phyloP scores from a whole-genome alignment of 345 rosid genomes.

The Leavenworthia alabamica region DNA sequence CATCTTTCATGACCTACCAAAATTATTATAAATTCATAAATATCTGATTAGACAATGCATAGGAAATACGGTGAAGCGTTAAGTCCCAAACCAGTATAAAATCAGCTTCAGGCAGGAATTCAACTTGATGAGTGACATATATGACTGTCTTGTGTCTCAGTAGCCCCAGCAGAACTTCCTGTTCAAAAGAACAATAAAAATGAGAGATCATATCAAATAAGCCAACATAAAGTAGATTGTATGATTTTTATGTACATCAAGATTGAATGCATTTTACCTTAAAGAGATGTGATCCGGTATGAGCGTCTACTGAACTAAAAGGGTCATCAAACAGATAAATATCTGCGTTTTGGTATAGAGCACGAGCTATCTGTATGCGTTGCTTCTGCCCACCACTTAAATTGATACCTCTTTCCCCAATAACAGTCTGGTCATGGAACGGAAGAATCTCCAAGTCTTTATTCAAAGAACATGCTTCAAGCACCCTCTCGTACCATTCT shows the following conservation, averaged over 20 bases:
- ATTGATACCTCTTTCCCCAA: constrained; percentile 78
- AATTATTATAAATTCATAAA: background rate
- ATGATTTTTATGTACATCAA: background rate
- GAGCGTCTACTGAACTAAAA: constrained; percentile 79
- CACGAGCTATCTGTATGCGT: constrained; percentile 70
- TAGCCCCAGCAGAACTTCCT: constrained; percentile 55
- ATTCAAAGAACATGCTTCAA: constrained; percentile 49
- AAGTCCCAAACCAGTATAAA: constrained; percentile 44
- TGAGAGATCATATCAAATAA: background rate
- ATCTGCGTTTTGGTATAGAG: constrained; percentile 58
- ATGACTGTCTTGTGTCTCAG: constrained; percentile 47
- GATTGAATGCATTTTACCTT: constrained; percentile 30
- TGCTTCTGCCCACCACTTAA: constrained; percentile 89
- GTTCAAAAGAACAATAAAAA: background rate
- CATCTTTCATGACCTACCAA: constrained; percentile 78
- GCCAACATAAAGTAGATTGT: background rate
- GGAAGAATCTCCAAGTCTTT: constrained; percentile 51
- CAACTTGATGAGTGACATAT: constrained; percentile 63
- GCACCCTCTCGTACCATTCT: constrained; percentile 40
- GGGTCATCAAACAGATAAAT: constrained; percentile 77
- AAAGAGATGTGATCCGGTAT: constrained; percentile 60
- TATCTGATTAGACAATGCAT: background rate
- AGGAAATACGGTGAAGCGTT: background rate
- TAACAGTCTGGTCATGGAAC: constrained; percentile 52
- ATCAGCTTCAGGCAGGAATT: constrained; percentile 62